Conservation (phyloP, 2,329 filamentous ascomycete genomes). For the Pseudocercospora musae region DNA sequence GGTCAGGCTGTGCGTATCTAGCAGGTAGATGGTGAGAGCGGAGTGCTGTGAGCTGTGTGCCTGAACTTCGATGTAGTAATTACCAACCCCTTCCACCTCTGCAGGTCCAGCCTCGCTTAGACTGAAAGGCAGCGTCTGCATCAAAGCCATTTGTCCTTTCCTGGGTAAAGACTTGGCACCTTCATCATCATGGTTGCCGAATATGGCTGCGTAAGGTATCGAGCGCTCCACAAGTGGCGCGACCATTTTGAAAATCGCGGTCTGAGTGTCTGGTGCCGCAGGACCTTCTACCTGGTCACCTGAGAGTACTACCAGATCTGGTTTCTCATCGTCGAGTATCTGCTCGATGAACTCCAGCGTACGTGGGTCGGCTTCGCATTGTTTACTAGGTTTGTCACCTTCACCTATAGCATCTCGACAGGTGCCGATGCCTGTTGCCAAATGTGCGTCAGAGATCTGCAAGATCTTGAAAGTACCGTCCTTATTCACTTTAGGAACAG, state of each 20-base stretch:
- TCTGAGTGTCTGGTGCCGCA: constrained; percentile 85
- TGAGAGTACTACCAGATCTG: constrained; percentile 84
- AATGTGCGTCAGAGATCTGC: constrained; percentile 89
- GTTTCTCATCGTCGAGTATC: constrained; percentile 87
- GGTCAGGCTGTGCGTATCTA: constrained; percentile 90
- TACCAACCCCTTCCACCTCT: constrained; percentile 84
- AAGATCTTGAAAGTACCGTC: constrained; percentile 97
- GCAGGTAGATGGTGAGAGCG: constrained; percentile 87
- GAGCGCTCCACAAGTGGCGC: constrained; percentile 79
- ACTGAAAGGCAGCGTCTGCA: constrained; percentile 84
- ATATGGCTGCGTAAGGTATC: constrained; percentile 90
- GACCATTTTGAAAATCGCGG: constrained; percentile 89
- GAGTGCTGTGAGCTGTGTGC: constrained; percentile 82
- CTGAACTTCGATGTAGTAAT: constrained; percentile 89
- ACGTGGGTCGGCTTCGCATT: constrained; percentile 86
- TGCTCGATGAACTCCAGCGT: constrained; percentile 84
- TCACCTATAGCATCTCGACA: constrained; percentile 79
- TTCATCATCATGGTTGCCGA: constrained; percentile 97
- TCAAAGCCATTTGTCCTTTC: constrained; percentile 74
- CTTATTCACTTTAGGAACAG: constrained; percentile 72
- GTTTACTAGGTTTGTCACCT: constrained; percentile 31
- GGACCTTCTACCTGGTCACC: constrained; percentile 97
- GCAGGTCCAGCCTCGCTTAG: constrained; percentile 79
- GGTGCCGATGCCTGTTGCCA: constrained; percentile 81
- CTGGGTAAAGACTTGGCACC: constrained; percentile 61